phyloP scores from a whole-genome alignment of 768 basidiomycete species.

The Podaxis carcinomalis region DNA sequence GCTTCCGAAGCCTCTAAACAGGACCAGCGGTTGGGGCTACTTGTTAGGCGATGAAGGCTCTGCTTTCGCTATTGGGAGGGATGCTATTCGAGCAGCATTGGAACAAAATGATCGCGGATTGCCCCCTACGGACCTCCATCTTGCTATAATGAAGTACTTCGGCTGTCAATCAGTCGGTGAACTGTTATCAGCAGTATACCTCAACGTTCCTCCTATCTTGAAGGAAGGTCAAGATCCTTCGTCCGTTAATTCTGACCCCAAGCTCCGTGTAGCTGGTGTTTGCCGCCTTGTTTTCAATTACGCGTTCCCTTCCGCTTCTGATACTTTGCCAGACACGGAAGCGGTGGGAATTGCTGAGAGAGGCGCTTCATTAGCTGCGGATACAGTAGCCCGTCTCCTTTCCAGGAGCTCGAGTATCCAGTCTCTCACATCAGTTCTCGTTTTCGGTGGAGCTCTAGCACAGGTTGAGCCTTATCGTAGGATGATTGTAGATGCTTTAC shows the following conservation, averaged over 20 bases:
- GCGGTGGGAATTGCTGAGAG: conserved; percentile 18
- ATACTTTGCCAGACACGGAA: conserved; percentile 11
- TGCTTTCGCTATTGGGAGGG: conserved; percentile 21
- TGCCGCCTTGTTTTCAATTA: conserved; percentile 17
- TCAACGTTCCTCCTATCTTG: background rate
- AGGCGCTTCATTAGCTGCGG: conserved; percentile 15
- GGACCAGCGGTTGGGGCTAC: conserved; percentile 24
- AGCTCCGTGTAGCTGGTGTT: conserved; percentile 22
- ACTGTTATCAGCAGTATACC: conserved; percentile 21
- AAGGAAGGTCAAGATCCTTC: conserved; percentile 13
- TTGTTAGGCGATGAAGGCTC: conserved; percentile 25
- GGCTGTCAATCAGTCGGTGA: conserved; percentile 17
- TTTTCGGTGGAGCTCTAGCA: conserved; percentile 21
- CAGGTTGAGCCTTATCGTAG: conserved; percentile 16
- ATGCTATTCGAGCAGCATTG: conserved; percentile 19
- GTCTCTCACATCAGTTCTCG: conserved; percentile 14
- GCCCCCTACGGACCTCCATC: conserved; percentile 17
- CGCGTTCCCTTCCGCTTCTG: conserved; percentile 15
- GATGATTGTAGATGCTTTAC: conserved; percentile 13
- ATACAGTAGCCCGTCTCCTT: conserved; percentile 12
- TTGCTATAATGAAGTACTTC: conserved; percentile 16
- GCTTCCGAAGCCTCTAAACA: conserved; percentile 14
- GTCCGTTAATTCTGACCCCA: conserved; percentile 17
- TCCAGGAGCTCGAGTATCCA: background rate
- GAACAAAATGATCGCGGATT: conserved; percentile 16